phyloP scores from a whole-genome alignment of 1,139 yeast species.

The Pichia sp. region DNA sequence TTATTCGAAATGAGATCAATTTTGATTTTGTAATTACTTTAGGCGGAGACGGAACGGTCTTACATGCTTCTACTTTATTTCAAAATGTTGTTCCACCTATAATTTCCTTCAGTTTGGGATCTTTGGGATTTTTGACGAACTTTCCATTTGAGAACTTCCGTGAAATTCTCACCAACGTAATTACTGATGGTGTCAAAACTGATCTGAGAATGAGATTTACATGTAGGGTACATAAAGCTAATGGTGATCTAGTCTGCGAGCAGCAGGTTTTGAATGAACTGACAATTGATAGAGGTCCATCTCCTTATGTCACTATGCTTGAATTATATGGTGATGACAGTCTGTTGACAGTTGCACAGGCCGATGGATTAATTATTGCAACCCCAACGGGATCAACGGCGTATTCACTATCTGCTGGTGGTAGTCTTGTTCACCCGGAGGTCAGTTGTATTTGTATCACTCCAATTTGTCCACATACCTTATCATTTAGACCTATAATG shows the following conservation, averaged over 20 bases:
- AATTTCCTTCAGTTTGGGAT: slow-evolving; percentile 73
- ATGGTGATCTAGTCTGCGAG: slow-evolving; percentile 55
- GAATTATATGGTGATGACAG: slow-evolving; percentile 80
- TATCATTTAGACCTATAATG: slow-evolving; percentile 79
- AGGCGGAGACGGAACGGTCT: slow-evolving; percentile 90
- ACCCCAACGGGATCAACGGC: slow-evolving; percentile 95
- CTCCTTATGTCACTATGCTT: slow-evolving; percentile 77
- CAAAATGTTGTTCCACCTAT: slow-evolving; percentile 84
- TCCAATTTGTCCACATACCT: slow-evolving; percentile 88
- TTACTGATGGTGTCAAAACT: slow-evolving; percentile 66
- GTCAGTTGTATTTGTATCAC: slow-evolving; percentile 85
- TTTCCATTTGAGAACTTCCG: slow-evolving; percentile 67
- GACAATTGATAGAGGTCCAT: slow-evolving; percentile 83
- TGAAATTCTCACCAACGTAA: slow-evolving; percentile 43
- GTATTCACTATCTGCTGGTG: slow-evolving; percentile 84
- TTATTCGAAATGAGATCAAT: slow-evolving; percentile 45
- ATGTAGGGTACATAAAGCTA: slow-evolving; percentile 43
- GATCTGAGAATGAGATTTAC: slow-evolving; percentile 77
- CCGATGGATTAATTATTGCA: slow-evolving; percentile 82
- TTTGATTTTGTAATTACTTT: slow-evolving; percentile 73
- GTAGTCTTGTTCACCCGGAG: slow-evolving; percentile 82
- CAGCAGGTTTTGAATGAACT: slow-evolving; percentile 80
- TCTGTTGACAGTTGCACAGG: slow-evolving; percentile 76
- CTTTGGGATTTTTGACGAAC: slow-evolving; percentile 74
- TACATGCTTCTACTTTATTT: slow-evolving; percentile 70